Evolutionary conservation across 202 grass and related monocot species (phyloP), one percentile per base, ranked within the genome.

Genomic region (Musa balbisiana): DNA sequence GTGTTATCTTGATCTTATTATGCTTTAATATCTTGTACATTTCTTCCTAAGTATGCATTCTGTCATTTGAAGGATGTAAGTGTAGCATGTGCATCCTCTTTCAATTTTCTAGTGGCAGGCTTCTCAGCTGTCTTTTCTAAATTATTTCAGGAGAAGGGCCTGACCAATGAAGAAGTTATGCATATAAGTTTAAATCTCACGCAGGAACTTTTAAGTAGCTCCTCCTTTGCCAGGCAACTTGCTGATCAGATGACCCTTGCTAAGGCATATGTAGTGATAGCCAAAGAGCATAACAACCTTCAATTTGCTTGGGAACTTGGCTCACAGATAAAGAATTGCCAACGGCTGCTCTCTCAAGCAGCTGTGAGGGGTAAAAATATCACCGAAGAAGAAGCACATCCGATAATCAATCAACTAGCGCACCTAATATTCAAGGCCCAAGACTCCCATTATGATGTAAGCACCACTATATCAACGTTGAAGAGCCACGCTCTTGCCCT

Each of bases 241-340:
- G 82, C 85, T 2, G 91, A 95, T 84, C 89, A 99, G 79, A 99
- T 99, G 91, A 92, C 87, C 80, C 85, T 99, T 77, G 95, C 91
- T 23, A 99, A 99, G 82, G 95, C 91, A 56, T 99, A 99, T 79
- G 80, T 92, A 52, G 83, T 99, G 70, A 87, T 95, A 75, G 82
- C 91, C 59, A 99, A 99, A 92, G 95, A 99, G 75, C 95, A 99
- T 52, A 82, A 80, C 25, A 90, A 99, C 67, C 85, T 99, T 76
- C 85, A 88, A 75, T 89, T 99, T 82, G 91, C 95, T 53, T 95
- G 95, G 95, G 95, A 99, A 69, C 82, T 99, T 79, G 90, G 89
- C 83, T 89, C 89, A 52, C 95, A 94, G 84, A 99, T 99, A 83
- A 89, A 89, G 73, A 89, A 78, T 84, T 92, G 87, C 60, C 95